phyloP scores from a whole-genome alignment of 345 rosid genomes.

The Lumnitzera racemosa region DNA sequence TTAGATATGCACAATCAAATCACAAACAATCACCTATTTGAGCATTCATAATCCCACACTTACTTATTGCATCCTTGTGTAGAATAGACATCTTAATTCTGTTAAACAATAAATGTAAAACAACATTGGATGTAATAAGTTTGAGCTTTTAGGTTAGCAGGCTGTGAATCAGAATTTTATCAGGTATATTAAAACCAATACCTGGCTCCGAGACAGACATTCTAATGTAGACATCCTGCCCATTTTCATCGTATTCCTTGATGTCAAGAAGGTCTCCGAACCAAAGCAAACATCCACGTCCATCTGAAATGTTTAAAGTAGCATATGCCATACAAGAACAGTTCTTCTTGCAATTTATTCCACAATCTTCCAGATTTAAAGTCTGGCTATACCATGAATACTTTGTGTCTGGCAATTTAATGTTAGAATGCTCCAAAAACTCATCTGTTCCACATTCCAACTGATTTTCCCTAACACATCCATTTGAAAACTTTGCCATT shows the following conservation, averaged over 20 bases:
- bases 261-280: constrained; percentile 12
- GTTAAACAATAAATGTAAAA: no score
- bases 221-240: constrained; percentile 13
- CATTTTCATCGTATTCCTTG: background rate
- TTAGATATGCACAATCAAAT: no score
- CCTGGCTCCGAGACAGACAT: constrained; percentile 17
- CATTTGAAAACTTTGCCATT: constrained; percentile 2
- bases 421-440: background rate
- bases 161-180: no score
- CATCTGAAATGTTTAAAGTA: constrained; percentile 8
- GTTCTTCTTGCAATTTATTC: constrained; percentile 8
- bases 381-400: constrained; percentile 5
- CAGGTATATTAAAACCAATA: background rate
- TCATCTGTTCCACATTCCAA: constrained; percentile 5
- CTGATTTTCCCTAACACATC: constrained; percentile 7
- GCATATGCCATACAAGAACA: constrained; percentile 22
- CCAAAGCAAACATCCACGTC: constrained; percentile 21
- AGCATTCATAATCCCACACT: no score
- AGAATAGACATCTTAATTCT: no score
- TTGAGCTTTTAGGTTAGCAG: no score
- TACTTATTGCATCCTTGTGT: no score
- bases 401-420: constrained; percentile 12
- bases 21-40: no score
- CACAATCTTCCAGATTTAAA: constrained; percentile 10
- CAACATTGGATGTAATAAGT: no score